A percentile compares a stretch with the other conserved stretches of the same genome.
Conservation (phyloP, 2,329 filamentous ascomycete species). For the Cadophora malorum region DNA sequence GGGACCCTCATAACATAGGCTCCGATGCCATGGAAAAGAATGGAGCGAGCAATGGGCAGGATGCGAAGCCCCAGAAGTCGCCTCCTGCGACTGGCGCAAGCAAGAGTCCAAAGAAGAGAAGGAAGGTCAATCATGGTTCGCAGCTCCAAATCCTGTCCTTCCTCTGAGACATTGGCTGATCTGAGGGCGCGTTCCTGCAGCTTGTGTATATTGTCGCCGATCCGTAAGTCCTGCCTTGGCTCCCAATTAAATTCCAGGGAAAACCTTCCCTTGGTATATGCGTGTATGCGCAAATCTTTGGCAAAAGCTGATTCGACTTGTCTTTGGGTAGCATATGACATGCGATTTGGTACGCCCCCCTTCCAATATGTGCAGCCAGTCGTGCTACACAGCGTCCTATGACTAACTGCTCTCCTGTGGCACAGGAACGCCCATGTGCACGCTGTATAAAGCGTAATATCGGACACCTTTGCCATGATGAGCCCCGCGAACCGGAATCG, state of each 20-base stretch:
- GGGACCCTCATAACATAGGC: slow-evolving; percentile 44
- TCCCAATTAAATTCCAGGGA: slow-evolving; percentile 34
- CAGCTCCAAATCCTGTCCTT: slow-evolving; percentile 35
- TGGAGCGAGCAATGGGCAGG: slow-evolving; percentile 44
- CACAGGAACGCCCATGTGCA: slow-evolving; percentile 91
- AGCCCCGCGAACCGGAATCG: slow-evolving; percentile 82
- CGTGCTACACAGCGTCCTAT: slow-evolving; percentile 43
- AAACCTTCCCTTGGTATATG: slow-evolving; percentile 39
- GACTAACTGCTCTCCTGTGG: slow-evolving; percentile 42
- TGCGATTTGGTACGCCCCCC: slow-evolving; percentile 78
- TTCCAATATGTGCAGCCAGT: slow-evolving; percentile 41
- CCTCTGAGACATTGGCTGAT: slow-evolving; percentile 44
- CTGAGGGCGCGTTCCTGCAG: slow-evolving; percentile 59
- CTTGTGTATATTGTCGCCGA: slow-evolving; percentile 87
- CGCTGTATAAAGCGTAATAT: slow-evolving; percentile 99
- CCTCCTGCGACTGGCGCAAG: slow-evolving; percentile 42
- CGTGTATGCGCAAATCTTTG: slow-evolving; percentile 44
- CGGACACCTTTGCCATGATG: slow-evolving; percentile 97
- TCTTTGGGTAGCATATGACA: slow-evolving; percentile 77
- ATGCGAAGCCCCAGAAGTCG: slow-evolving; percentile 44
- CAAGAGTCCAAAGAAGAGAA: slow-evolving; percentile 79
- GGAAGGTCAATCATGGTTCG: slow-evolving; percentile 90
- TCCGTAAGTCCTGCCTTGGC: slow-evolving; percentile 71
- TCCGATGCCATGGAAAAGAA: slow-evolving; percentile 48
- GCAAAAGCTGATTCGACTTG: slow-evolving; percentile 46